Percentiles rank a stretch among this genome's conserved stretches.
These are phyloP conservation scores for Golubevia sp. DNA, from an alignment of 1,284 basidiomycete genomes.

Conservation along the genomic window DNA sequence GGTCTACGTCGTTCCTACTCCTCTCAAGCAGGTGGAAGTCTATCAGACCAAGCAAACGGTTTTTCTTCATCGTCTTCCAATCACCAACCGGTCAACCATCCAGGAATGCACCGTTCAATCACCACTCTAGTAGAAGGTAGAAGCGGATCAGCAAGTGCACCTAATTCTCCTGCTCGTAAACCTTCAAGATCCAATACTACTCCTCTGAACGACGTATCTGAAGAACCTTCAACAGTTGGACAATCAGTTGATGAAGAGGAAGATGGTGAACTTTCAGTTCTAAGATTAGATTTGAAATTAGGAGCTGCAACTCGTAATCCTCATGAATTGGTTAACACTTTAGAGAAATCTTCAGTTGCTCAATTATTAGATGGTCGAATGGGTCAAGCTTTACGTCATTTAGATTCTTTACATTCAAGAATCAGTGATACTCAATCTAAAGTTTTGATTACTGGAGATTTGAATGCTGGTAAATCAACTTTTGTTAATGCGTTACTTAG, in stretches of 20 bases:
- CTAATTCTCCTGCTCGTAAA: neutral
- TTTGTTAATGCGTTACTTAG: slow-evolving; percentile 90
- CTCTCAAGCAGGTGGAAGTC: slow-evolving; percentile 12
- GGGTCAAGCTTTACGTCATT: slow-evolving; percentile 75
- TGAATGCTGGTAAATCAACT: slow-evolving; percentile 98
- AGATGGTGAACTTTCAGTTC: slow-evolving; percentile 64
- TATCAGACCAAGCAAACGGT: slow-evolving; percentile 18
- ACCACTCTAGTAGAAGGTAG: slow-evolving; percentile 14
- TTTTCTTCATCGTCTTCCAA: slow-evolving; percentile 10
- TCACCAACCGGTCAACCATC: slow-evolving; percentile 15
- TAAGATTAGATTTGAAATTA: slow-evolving; percentile 89
- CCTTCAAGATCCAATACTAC: slow-evolving; percentile 5
- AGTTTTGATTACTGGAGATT: slow-evolving; percentile 97
- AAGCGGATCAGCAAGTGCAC: slow-evolving; percentile 22
- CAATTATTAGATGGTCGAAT: slow-evolving; percentile 88
- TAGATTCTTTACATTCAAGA: slow-evolving; percentile 81
- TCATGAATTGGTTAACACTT: slow-evolving; percentile 80
- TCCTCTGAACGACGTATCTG: neutral
- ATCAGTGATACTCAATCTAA: slow-evolving; percentile 91
- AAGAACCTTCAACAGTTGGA: slow-evolving; percentile 7
- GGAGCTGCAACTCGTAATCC: slow-evolving; percentile 72
- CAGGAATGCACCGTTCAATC: slow-evolving; percentile 21
- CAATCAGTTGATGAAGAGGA: slow-evolving; percentile 10
- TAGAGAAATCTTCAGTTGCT: slow-evolving; percentile 90
- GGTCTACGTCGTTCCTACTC: slow-evolving; percentile 13